Base-by-base conservation (phyloP, 441 rosid genomes). In the Macaranga tanarius region DNA sequence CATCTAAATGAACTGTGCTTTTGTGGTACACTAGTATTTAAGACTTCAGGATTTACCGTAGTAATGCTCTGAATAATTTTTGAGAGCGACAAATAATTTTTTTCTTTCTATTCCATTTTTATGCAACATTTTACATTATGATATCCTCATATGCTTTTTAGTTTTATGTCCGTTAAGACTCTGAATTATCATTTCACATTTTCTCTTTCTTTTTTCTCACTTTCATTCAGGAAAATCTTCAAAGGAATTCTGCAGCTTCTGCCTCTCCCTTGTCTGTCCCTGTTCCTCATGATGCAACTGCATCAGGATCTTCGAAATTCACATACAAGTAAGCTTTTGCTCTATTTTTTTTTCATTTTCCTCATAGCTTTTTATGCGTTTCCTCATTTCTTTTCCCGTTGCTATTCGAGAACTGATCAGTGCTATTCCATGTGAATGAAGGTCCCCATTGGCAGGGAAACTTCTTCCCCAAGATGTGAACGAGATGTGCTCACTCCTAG, bases 361-460 rank as follows among this genome's bases (percentile, higher is more conserved):
- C 60, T 60, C 40, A 3, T 52, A 70, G 10, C 26, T 55, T 20
- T 55, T 16, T 5, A 0, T 55, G 10, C 2, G 1, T 25, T 55
- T 59, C 12, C 20, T 19, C 42, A 42, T 16, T 51, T 20, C 28
- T 67, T 8, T 12, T 13, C 5, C 38, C 5, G 38, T 60, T 69
- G 19, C 47, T 10, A 19, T 44, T 16, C 15, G 3, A 56, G 59
- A 56, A 75, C 75, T 75, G 75, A 77, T 69, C 76, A 55, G 44
- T 75, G 52, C 68, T 62, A 64, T 38, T 74, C 22, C 51, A 72
- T 72, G 44, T 68, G 63, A 45, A 51, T 81, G 73, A 73, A 92
- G 97, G 79, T 94, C 97, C 73, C 87, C 92, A 7, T 64, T 89
- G 76, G 86, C 90, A 65, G 85, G 83, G 75, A 57, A 81, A 64